Evolutionary conservation across 495 filamentous ascomycete genomes (phyloP), one percentile per base, ranked within the genome.

Genomic region (Friedmanniomyces simplex): DNA sequence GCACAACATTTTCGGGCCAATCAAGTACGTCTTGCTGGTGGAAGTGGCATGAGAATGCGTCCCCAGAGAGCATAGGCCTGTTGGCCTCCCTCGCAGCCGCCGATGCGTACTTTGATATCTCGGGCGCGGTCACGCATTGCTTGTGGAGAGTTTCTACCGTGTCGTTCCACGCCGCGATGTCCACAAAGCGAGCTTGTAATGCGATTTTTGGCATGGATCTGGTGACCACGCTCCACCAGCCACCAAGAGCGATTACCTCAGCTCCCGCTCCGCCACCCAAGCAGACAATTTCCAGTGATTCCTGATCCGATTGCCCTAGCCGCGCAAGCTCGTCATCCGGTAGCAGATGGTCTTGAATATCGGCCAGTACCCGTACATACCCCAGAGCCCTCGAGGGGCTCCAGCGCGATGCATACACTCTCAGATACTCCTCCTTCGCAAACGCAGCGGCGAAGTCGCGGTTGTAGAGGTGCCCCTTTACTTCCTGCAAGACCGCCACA

Each of bases 201-300:
- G 58, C 20, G 11, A 22, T 49, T 18, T 28, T n/a, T 58, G 30
- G 47, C 46, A 18, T 30, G n/a, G 54, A 30, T 54, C 52, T n/a
- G 6, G 1, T 11, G 18, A 54, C 2, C 2, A n/a, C 49, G 30
- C 16, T 32, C 63, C 86, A 72, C 56, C 80, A 81, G 20, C 77
- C 85, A 10, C 78, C 89, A 24, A 91, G 72, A 32, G 85, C 89
- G 24, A 87, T 82, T 36, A 90, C 73, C 71, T 98, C 93, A 14
- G 90, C 90, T 0, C 85, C 85, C 1, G 89, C 89, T 36, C 89
- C 89, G 39, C 89, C 93, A 41, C 93, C 93, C 64, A 97, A 79
- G 63, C 82, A 86, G 14, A 88, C 76, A 6, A 86, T 69, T 36
- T 39, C 18, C 1, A 41, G 13, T 26, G n/a, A 14, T 18, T 43